Conservation (phyloP, 2,329 filamentous ascomycete species). For the Fusarium pseudoanthophilum region DNA sequence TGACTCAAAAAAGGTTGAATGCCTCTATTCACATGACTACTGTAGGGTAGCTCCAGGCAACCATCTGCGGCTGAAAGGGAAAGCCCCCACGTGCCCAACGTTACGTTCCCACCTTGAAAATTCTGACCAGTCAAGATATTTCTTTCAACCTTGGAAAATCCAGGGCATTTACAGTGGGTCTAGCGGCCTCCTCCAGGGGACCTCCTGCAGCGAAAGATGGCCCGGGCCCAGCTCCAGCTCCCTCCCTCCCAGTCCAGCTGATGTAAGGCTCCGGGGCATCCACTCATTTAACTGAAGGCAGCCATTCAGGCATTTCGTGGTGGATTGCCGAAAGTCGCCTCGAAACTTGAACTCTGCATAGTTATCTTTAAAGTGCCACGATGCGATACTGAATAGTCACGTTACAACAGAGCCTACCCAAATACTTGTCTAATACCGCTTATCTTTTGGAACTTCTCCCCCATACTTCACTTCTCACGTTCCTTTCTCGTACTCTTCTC, state of each 20-base stretch:
- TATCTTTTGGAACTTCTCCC: slow-evolving; percentile 11
- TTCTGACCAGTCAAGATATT: slow-evolving; percentile 20
- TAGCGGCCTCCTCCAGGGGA: slow-evolving; percentile 32
- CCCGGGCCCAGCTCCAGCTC: not conserved
- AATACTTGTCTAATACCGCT: slow-evolving; percentile 5
- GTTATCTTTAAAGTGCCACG: slow-evolving; percentile 31
- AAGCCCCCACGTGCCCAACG: slow-evolving; percentile 38
- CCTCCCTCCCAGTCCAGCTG: slow-evolving; percentile 14
- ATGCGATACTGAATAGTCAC: slow-evolving; percentile 40
- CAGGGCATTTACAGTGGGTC: slow-evolving; percentile 20
- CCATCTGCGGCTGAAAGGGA: slow-evolving; percentile 35
- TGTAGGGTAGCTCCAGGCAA: slow-evolving; percentile 23
- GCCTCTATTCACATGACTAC: not conserved
- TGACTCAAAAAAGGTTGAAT: not conserved
- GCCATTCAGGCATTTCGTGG: slow-evolving; percentile 26
- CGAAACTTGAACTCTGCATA: slow-evolving; percentile 39
- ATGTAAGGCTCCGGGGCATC: slow-evolving; percentile 32
- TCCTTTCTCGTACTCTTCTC: slow-evolving; percentile 31
- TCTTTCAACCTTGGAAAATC: not conserved
- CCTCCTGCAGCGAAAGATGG: slow-evolving; percentile 22
- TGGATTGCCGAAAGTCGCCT: slow-evolving; percentile 29
- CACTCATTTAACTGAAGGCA: slow-evolving; percentile 29
- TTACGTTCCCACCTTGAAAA: slow-evolving; percentile 19
- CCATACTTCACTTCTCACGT: slow-evolving; percentile 11
- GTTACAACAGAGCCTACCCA: slow-evolving; percentile 5